A percentile compares a stretch with the other conserved stretches of the same genome.
phyloP scores from a whole-genome alignment of 352 stramenopile species.

The Phytopythium sindhum region DNA sequence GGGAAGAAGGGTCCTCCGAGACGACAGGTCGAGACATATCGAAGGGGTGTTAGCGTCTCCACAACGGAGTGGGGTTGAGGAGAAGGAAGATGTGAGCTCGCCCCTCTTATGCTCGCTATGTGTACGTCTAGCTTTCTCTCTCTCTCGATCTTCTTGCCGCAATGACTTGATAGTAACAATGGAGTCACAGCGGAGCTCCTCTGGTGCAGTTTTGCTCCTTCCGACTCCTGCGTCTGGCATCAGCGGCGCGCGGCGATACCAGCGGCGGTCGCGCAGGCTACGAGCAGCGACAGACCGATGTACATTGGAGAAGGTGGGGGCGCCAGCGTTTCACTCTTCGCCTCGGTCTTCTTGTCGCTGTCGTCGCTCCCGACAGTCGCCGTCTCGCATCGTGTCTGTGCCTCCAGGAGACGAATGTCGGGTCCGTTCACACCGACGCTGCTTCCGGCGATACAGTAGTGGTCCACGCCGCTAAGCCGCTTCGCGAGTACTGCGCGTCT shows the following conservation, averaged over 20 bases:
- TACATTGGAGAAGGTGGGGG: slow-evolving; percentile 30
- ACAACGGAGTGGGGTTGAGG: too few species aligned
- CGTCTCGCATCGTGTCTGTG: neutral
- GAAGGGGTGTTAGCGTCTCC: too few species aligned
- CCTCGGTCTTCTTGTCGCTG: neutral
- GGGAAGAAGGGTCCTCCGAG: too few species aligned
- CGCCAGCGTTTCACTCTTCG: slow-evolving; percentile 8
- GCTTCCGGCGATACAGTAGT: slow-evolving; percentile 16
- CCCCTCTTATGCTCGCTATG: neutral
- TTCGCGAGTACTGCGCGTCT: slow-evolving; percentile 1
- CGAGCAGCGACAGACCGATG: slow-evolving; percentile 41
- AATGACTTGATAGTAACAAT: neutral
- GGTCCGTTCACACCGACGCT: slow-evolving; percentile 13
- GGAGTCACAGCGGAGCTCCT: neutral
- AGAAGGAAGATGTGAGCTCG: too few species aligned
- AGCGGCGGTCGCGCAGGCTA: slow-evolving; percentile 43
- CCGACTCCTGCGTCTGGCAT: neutral
- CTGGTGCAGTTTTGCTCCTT: neutral
- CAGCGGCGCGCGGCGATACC: slow-evolving; percentile 39
- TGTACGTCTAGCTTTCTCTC: neutral
- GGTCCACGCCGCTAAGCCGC: slow-evolving; percentile 6
- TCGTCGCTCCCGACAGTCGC: neutral
- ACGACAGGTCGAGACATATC: too few species aligned
- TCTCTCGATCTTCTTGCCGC: neutral
- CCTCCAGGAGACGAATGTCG: slow-evolving; percentile 12